Base-by-base conservation (phyloP, 2,329 filamentous ascomycete species). In the Beauveria varroae region DNA sequence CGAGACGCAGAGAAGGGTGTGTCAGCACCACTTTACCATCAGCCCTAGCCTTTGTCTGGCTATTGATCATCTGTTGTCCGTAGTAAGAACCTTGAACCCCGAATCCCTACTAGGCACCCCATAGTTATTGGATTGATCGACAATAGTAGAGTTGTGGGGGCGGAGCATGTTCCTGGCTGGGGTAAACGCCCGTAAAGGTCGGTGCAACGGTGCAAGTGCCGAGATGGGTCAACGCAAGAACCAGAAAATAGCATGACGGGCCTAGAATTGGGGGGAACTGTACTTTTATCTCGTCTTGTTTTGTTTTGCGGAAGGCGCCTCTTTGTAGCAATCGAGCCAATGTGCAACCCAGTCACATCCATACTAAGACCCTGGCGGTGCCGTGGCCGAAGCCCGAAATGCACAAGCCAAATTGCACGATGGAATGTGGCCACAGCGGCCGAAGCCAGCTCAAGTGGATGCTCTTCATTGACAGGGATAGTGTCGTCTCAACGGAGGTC, bases 161-260 rank as follows among this genome's bases (percentile, higher is more conserved):
- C 57, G 57, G 57, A 60, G 57, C 24, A 37, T 30, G 57, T 46
- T 53, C 57, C 57, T 53, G 57, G 40, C 57, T 53, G 57, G 57
- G 57, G 40, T 60, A 60, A 53, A 53, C 16, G 57, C 46, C 57
- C 57, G 57, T 30, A 8, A 37, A 46, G 18, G 40, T 12, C 54
- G 7, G n/a, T 10, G 20, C 49, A 44, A 37, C 54, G 3, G n/a
- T 18, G 16, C 28, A 44, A 37, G 20, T 53, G 49, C 49, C 26
- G 49, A 49, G 37, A 30, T 53, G n/a, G 12, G 14, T 46, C 34
- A n/a, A 16, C 2, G 16, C 28, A 49, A 50, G 16, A 22, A 34
- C 30, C 20, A 44, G 26, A 24, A 40, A 50, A 50, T 57, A 57
- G 20, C 28, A 50, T 30, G 20, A 16, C 16, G 9, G 7, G 9